Base-by-base conservation (phyloP, 2,329 filamentous ascomycete species). In the Metarhizium anisopliae region DNA sequence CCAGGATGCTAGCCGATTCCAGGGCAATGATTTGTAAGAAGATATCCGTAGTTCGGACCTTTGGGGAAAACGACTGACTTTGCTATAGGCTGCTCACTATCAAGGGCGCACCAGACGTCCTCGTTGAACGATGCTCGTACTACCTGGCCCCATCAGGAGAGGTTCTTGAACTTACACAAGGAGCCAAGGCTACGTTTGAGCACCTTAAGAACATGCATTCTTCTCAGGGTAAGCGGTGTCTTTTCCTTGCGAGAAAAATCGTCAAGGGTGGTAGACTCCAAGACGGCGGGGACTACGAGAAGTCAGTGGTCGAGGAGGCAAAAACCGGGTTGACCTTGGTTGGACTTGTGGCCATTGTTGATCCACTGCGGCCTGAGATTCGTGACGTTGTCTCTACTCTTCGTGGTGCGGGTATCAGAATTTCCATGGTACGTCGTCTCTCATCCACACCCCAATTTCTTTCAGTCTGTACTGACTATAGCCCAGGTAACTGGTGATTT, bases 101-200 rank as follows among this genome's bases (percentile, higher is more conserved):
- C 66, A 91, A 93, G 67, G 88, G 88, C 1, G 88, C 87, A 0
- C 87, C 88, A 0, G 89, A 92, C 63, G 82, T 91, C 36, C 74
- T 92, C 0, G 78, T 92, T 2, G 73, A 76, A 1, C 75, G 85
- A 53, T 88, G 87, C 64, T 76, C 77, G 1, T 75, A 76, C 20
- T 81, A 83, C 53, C 73, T 85, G 13, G 74, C 75, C 20, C 71
- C 75, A 2, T 77, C 82, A 29, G 86, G 86, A 6, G 74, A 76
- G 2, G 70, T 78, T 1, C 70, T 75, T 54, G 64, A 70, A 10
- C 72, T 90, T 16, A 76, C 79, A 47, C 66, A 70, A 4, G 64
- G 68, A 0, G 75, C 74, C 38, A 70, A 71, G 13, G 66, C 67
- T 0, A 70, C 71, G 2, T 75, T 88, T 29, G 81, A 86, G 61